A percentile compares a stretch with the other conserved stretches of the same genome.
Evolutionary conservation across 306 rosid genomes (phyloP).

Genomic region (Pueraria montana): DNA sequence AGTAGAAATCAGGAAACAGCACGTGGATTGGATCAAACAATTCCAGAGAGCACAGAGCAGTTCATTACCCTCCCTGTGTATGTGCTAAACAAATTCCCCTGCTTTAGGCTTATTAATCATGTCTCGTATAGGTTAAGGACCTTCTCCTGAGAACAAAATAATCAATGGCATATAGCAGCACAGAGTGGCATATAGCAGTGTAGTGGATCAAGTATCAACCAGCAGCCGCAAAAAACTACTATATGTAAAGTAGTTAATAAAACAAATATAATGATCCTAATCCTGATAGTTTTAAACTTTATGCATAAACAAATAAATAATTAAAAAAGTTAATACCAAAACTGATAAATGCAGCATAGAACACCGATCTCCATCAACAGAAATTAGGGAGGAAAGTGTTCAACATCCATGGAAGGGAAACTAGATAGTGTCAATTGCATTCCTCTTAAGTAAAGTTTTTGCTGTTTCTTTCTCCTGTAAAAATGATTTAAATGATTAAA

Average conservation of each 20-base stretch:
- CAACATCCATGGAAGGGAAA: conserved; percentile 77
- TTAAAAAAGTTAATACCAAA: conserved; percentile 4
- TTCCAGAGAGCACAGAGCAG: not conserved
- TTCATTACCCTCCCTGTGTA: not conserved
- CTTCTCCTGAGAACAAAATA: not conserved
- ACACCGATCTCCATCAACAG: conserved; percentile 1
- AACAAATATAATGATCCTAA: not conserved
- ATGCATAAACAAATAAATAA: not conserved
- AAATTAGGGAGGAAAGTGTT: conserved; percentile 80
- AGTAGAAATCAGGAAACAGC: too few species aligned
- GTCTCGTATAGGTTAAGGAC: not conserved
- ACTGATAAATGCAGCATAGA: conserved; percentile 27
- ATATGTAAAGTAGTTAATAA: not conserved
- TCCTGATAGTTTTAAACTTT: not conserved
- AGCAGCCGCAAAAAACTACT: not conserved
- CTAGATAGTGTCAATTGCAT: conserved; percentile 76
- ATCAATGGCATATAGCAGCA: not conserved
- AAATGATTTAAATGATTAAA: conserved; percentile 32
- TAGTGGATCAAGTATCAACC: not conserved
- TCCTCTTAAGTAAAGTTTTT: conserved; percentile 83
- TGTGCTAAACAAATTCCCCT: not conserved
- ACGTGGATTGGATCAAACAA: not conserved
- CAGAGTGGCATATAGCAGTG: too few species aligned
- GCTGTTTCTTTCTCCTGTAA: conserved; percentile 95
- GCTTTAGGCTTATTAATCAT: not conserved